These are phyloP conservation scores for Malassezia cuniculi DNA, from an alignment of 1,284 basidiomycete genomes.

Conservation along the genomic window DNA sequence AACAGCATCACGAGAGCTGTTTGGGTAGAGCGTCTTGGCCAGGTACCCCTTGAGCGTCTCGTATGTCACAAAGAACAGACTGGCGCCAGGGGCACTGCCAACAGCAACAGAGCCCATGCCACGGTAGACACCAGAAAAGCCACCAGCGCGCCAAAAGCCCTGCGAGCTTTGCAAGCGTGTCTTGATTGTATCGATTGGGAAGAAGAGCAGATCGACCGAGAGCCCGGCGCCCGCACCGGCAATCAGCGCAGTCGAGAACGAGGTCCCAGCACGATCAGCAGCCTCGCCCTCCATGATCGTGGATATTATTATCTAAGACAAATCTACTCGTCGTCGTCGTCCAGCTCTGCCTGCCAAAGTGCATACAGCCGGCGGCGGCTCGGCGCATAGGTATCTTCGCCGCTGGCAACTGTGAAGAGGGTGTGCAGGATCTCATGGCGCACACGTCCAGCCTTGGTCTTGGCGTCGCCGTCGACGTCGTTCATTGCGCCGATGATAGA, in stretches of 20 bases:
- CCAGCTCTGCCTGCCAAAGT: conserved; percentile 56
- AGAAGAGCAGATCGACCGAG: conserved; percentile 69
- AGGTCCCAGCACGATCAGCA: conserved; percentile 1
- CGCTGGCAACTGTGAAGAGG: conserved; percentile 64
- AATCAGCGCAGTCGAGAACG: conserved; percentile 15
- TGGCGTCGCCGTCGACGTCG: conserved; percentile 9
- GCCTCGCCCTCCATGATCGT: conserved; percentile 5
- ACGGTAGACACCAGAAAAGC: conserved; percentile 81
- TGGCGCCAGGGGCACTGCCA: conserved; percentile 84
- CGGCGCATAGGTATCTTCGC: conserved; percentile 59
- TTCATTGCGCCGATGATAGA: conserved; percentile 1
- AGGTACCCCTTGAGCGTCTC: conserved; percentile 65
- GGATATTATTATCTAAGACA: conserved; percentile 7
- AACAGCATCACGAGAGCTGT: conserved; percentile 10
- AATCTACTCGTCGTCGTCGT: conserved; percentile 35
- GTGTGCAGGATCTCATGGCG: conserved; percentile 54
- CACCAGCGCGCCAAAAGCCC: conserved; percentile 74
- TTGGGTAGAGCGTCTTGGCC: conserved; percentile 11
- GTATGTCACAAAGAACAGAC: conserved; percentile 88
- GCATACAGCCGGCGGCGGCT: conserved; percentile 71
- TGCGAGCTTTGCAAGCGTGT: conserved; percentile 78
- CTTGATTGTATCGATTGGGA: conserved; percentile 91
- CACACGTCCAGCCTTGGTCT: conserved; percentile 42
- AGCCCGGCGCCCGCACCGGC: conserved; percentile 38
- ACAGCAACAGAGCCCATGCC: conserved; percentile 89